Conservation (phyloP, 176 grass and related monocot species). For the Bonia amplexicaulis region DNA sequence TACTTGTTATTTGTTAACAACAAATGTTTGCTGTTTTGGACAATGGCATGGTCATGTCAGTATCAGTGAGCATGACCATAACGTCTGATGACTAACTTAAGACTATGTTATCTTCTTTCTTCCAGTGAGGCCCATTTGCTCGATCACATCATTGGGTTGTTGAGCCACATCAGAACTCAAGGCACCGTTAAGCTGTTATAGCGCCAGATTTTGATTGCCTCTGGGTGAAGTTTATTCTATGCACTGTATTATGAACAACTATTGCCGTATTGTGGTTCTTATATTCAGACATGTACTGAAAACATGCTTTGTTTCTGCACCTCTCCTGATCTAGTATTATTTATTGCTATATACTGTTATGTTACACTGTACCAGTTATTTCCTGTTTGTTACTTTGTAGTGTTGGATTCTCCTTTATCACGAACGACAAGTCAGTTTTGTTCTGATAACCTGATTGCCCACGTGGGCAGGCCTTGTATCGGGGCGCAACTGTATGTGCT, state of each 20-base stretch:
- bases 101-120: neutral
- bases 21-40: neutral
- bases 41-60: neutral
- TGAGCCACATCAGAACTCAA: slow-evolving; percentile 6
- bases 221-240: neutral
- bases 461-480: slow-evolving; percentile 4
- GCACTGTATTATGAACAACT: slow-evolving; percentile 15
- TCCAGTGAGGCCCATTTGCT: slow-evolving; percentile 38
- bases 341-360: neutral
- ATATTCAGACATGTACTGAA: slow-evolving; percentile 11
- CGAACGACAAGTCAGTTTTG: neutral
- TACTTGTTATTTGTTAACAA: neutral
- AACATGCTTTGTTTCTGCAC: slow-evolving; percentile 8
- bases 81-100: neutral
- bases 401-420: neutral
- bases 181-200: slow-evolving; percentile 14
- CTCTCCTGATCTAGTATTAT: slow-evolving; percentile 7
- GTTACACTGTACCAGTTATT: neutral
- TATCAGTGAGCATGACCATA: neutral
- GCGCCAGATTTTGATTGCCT: slow-evolving; percentile 37
- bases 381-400: neutral
- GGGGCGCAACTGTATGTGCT: neutral
- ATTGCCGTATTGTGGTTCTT: slow-evolving; percentile 1
- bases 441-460: neutral
- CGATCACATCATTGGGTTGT: neutral